Percentiles rank a stretch among this genome's conserved stretches.
Evolutionary conservation across 306 rosid genomes (phyloP).

Genomic region (Casuarina glauca): DNA sequence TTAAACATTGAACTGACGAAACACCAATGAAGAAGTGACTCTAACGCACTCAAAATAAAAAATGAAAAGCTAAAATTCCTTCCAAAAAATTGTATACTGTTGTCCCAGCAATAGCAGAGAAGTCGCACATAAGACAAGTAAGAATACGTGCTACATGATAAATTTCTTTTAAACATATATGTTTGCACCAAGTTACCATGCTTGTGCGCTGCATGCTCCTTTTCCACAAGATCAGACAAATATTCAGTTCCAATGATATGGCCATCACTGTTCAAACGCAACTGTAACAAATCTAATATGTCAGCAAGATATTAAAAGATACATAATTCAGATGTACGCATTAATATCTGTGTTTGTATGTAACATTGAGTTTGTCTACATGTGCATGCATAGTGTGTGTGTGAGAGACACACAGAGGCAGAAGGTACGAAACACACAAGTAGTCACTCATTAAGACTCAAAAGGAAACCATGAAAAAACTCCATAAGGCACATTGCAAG

Average conservation of each 20-base stretch:
- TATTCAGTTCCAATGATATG: conserved; percentile 89
- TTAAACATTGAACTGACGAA: neutral
- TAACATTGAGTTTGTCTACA: neutral
- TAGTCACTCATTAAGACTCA: too few species aligned
- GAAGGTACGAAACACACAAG: too few species aligned
- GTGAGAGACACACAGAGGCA: too few species aligned
- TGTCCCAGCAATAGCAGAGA: neutral
- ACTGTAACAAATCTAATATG: conserved; percentile 56
- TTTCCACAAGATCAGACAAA: conserved; percentile 94
- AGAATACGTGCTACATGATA: neutral
- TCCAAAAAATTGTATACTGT: neutral
- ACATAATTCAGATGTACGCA: neutral
- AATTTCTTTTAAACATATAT: neutral
- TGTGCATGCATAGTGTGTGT: too few species aligned
- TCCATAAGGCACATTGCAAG: neutral
- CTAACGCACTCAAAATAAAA: neutral
- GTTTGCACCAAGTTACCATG: conserved; percentile 59
- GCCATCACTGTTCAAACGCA: conserved; percentile 78
- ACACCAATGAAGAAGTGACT: neutral
- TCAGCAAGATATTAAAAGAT: conserved; percentile 29
- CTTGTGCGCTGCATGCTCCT: conserved; percentile 57
- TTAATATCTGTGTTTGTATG: neutral
- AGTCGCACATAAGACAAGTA: conserved; percentile 1
- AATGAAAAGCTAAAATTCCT: neutral
- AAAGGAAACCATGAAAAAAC: too few species aligned